Base-by-base conservation (phyloP, 2,329 filamentous ascomycete species). In the Colletotrichum sublineola region DNA sequence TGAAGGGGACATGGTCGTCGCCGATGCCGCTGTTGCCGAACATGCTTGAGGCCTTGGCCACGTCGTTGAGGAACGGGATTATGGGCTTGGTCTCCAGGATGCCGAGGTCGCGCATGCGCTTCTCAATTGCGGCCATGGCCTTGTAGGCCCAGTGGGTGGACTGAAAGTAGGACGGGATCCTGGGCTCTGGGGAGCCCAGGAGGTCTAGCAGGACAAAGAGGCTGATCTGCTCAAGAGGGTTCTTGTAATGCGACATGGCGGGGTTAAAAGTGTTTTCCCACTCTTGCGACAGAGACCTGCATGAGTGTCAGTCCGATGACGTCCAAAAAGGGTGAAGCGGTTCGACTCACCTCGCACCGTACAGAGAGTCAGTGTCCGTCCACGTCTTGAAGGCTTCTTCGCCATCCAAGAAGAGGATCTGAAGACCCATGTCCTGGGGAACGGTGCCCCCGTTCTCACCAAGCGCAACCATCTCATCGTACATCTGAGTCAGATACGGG, bases 71-170 rank as follows among this genome's bases (percentile, higher is more conserved):
- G 79, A 93, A 94, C 1, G 80, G 78, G 64, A 78, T 74, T 3
- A 75, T 68, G 24, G 84, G 67, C 68, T 78, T 68, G 36, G 78
- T 78, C 73, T 82, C 80, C 73, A 94, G 87, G 15, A 89, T 81
- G 1, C 84, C 83, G 1, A 92, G 82, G 5, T 83, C 81, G 44
- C 91, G 89, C 75, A 96, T 83, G 24, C 93, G 89, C 6, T 84
- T 79, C 81, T 96, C 93, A 29, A 94, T 82, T 0, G 81, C 80
- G 0, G 91, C 90, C 81, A 96, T 86, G 68, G 86, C 85, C 75
- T 88, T 85, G 80, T 96, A 96, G 9, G 93, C 93, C 94, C 94
- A 96, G 78, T 96, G 93, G 0, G 93, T 96, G 1, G 91, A 92
- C 75, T 89, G 87, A 80, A 94, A 95, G 81, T 93, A 94, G 0